phyloP scores from a whole-genome alignment of 768 basidiomycete species.

The Crepidotus variabilis region DNA sequence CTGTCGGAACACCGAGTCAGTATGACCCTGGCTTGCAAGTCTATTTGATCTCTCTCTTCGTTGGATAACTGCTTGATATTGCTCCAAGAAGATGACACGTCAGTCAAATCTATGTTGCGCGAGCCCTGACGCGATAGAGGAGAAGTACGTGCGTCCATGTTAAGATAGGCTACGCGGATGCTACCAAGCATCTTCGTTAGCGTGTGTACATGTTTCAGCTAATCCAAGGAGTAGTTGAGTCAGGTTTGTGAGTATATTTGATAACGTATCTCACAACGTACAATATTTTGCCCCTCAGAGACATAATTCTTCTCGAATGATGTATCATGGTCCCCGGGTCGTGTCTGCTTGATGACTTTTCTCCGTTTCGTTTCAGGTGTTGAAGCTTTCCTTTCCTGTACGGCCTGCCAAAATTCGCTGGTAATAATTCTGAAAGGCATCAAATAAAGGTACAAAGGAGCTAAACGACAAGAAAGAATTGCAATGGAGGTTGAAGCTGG shows the following conservation, averaged over 20 bases:
- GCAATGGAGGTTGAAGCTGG: neutral
- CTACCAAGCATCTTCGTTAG: constrained; percentile 68
- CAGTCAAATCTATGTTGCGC: constrained; percentile 53
- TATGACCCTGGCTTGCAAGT: constrained; percentile 85
- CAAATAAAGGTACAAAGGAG: neutral
- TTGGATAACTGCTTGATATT: constrained; percentile 74
- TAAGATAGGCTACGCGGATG: constrained; percentile 86
- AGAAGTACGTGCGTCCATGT: constrained; percentile 58
- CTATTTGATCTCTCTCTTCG: constrained; percentile 93
- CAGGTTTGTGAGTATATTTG: neutral
- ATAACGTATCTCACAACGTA: constrained; percentile 16
- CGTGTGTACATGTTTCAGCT: constrained; percentile 74
- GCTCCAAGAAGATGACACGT: constrained; percentile 49
- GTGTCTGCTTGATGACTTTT: constrained; percentile 33
- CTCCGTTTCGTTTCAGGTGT: constrained; percentile 47
- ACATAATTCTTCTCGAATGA: constrained; percentile 64
- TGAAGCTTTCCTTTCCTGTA: constrained; percentile 42
- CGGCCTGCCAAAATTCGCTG: constrained; percentile 50
- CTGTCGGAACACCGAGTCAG: constrained; percentile 82
- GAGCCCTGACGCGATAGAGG: constrained; percentile 48
- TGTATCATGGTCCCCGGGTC: constrained; percentile 32
- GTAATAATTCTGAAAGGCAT: constrained; percentile 62
- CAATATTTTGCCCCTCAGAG: constrained; percentile 73
- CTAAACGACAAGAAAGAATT: constrained; percentile 5
- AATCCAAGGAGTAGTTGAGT: neutral